Conservation (phyloP, 2,329 filamentous ascomycete species). For the Alternaria rosae region DNA sequence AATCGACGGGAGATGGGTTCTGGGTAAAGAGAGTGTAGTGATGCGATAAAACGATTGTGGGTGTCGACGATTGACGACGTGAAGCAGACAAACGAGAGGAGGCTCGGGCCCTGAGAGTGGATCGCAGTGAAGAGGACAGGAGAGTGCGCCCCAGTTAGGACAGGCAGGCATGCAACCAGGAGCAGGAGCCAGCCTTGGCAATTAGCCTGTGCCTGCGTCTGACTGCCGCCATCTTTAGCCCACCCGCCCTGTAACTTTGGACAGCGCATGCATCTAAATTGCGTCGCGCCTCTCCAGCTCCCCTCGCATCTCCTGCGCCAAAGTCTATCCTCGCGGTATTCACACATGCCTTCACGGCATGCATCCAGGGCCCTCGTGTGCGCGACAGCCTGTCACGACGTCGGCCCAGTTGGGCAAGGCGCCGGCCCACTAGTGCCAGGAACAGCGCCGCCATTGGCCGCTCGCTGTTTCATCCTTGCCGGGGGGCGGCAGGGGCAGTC, state of each 20-base stretch:
- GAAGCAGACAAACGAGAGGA: slow-evolving; percentile 29
- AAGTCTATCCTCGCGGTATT: background rate
- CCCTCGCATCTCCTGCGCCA: slow-evolving; percentile 1
- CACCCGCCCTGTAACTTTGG: slow-evolving; percentile 3
- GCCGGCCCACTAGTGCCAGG: slow-evolving; percentile 10
- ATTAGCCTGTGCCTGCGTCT: slow-evolving; percentile 10
- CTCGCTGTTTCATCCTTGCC: slow-evolving; percentile 5
- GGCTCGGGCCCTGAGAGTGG: slow-evolving; percentile 23
- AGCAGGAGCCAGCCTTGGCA: slow-evolving; percentile 18
- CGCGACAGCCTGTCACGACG: slow-evolving; percentile 3
- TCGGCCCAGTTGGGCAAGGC: background rate
- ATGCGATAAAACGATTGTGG: slow-evolving; percentile 35
- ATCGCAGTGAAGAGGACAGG: slow-evolving; percentile 18
- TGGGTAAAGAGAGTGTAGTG: slow-evolving; percentile 13
- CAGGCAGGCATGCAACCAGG: slow-evolving; percentile 12
- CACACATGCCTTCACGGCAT: background rate
- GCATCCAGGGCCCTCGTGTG: background rate
- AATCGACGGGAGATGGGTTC: slow-evolving; percentile 13
- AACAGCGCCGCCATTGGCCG: slow-evolving; percentile 8
- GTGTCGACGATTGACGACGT: slow-evolving; percentile 30
- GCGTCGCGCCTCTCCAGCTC: background rate
- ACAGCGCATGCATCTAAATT: background rate
- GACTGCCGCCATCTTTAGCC: slow-evolving; percentile 1
- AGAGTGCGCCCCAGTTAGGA: slow-evolving; percentile 17
- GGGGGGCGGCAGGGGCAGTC: slow-evolving; percentile 6